Conservation (phyloP, 225 moss, liverwort and hornwort genomes). For the Rhytidiadelphus loreus region DNA sequence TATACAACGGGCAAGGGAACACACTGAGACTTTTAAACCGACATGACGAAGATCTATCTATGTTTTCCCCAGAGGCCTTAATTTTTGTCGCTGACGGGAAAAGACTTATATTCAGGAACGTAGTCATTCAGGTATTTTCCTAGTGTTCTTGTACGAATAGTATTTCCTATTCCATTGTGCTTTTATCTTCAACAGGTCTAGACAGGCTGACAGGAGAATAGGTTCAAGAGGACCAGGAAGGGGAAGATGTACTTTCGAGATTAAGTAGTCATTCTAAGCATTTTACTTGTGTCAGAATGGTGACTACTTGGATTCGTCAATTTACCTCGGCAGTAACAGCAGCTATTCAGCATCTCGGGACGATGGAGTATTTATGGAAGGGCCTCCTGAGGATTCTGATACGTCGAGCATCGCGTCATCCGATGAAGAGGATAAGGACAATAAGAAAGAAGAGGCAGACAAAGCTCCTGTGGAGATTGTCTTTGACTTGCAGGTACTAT, state of each 20-base stretch:
- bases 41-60: conserved; percentile 52
- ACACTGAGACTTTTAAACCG: conserved; percentile 64
- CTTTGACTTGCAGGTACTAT: conserved; percentile 60
- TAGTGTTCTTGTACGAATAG: background rate
- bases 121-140: conserved; percentile 76
- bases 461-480: conserved; percentile 49
- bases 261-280: background rate
- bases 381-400: conserved; percentile 32
- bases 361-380: conserved; percentile 81
- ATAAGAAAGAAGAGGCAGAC: conserved; percentile 9
- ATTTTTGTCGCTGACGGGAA: conserved; percentile 84
- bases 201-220: background rate
- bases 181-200: background rate
- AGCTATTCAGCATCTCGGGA: conserved; percentile 69
- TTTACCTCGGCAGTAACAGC: conserved; percentile 79
- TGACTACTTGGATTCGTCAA: conserved; percentile 80
- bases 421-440: conserved; percentile 32
- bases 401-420: conserved; percentile 12
- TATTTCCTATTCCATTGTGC: background rate
- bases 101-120: conserved; percentile 58
- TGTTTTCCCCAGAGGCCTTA: conserved; percentile 55
- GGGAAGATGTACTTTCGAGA: background rate
- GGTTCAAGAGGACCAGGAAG: background rate
- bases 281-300: conserved; percentile 59
- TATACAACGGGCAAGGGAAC: conserved; percentile 83